Base-by-base conservation (phyloP, 2,329 filamentous ascomycete species). In the Neonectria coccinea region DNA sequence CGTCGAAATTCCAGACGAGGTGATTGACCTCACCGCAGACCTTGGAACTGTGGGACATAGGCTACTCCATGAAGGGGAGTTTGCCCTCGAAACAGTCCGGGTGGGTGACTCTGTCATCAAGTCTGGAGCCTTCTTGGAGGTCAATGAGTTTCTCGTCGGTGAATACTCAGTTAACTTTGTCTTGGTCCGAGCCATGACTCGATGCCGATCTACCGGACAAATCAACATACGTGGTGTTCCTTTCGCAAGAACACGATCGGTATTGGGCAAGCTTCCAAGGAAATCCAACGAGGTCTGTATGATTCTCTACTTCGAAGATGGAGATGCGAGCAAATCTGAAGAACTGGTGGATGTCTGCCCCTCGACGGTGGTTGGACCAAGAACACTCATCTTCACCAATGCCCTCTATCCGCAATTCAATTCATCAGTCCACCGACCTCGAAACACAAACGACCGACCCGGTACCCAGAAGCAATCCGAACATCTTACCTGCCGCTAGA, bases 321-420 rank as follows among this genome's bases (percentile, higher is more conserved):
- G 81, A 6, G 59, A 76, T 0, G 62, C 66, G 0, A 65, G 77
- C 3, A 36, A 67, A 0, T 56, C 72, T 0, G 56, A 79, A 1
- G 74, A 79, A 0, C 62, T 81, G 0, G 68, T 84, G 0, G 83
- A 87, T 2, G 72, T 89, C 0, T 47, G 75, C 0, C 59, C 84
- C 0, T 54, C 67, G 0, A 64, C 79, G 0, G 78, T 89, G 0
- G 69, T 79, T 2, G 66, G 75, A 1, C 75, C 81, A 7, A 77
- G 86, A 0, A 73, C 73, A 0, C 75, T 92, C 0, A 72, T 81
- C 0, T 76, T 84, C 2, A 92, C 89, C 0, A 93, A 92, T 62
- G 74, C 81, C 0, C 69, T 75, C 0, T 88, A 82, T 47, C 84
- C 85, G 0, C 60, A 73, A 0, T 78, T 71, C 53, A 70, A 79